These are phyloP conservation scores for Leccinum colubrinum DNA, from an alignment of 1,284 basidiomycete genomes.

Conservation along the genomic window DNA sequence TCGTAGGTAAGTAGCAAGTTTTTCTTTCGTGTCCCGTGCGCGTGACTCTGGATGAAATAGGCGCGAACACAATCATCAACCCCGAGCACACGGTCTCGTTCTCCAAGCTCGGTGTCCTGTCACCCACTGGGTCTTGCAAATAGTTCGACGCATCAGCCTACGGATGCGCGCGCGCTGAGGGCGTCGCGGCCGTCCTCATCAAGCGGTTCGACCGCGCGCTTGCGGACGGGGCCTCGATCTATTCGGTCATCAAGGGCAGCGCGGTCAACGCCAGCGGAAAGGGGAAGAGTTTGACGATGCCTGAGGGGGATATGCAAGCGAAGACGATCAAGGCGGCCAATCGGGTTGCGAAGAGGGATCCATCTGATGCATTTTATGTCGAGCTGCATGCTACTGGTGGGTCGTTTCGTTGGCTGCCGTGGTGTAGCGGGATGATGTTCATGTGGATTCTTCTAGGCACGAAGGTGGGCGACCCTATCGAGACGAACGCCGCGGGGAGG, in stretches of 20 bases:
- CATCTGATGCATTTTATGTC: slow-evolving; percentile 45
- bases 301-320: neutral
- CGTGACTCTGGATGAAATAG: neutral
- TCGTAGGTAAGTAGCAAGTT: slow-evolving; percentile 27
- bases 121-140: too few relatives aligned
- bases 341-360: slow-evolving; percentile 25
- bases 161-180: too few relatives aligned
- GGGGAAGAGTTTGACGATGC: neutral
- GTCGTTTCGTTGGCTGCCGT: neutral
- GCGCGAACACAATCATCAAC: slow-evolving; percentile 22
- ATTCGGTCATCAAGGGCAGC: too few relatives aligned
- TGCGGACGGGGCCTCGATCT: too few relatives aligned
- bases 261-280: too few relatives aligned
- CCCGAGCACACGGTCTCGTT: neutral
- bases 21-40: neutral
- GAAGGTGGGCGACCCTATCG: slow-evolving; percentile 48
- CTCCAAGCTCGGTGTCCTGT: too few relatives aligned
- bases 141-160: too few relatives aligned
- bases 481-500: slow-evolving; percentile 47
- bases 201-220: too few relatives aligned
- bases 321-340: slow-evolving; percentile 1
- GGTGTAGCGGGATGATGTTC: neutral
- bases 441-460: slow-evolving; percentile 26
- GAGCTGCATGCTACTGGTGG: slow-evolving; percentile 49
- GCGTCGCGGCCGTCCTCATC: slow-evolving; percentile 20